A percentile compares a stretch with the other conserved stretches of the same genome.
Conservation (phyloP, 2,329 filamentous ascomycete species). For the Botrytis medusae region DNA sequence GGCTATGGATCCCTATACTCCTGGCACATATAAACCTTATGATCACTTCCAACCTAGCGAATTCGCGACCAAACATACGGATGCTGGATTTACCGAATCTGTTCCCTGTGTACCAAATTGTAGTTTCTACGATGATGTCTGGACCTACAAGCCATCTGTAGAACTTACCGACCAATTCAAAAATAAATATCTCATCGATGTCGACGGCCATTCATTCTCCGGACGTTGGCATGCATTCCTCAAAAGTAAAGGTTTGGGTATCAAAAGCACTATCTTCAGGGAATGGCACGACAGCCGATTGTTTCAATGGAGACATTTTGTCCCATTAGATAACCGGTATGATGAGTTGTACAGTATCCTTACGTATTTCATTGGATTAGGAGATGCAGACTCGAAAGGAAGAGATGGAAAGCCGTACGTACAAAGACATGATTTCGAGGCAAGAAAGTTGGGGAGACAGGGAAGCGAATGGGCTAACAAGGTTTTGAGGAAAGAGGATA, state of each 20-base stretch:
- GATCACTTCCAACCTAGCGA: constrained; percentile 45
- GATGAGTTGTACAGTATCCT: constrained; percentile 70
- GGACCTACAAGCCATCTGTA: constrained; percentile 52
- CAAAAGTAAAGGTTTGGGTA: constrained; percentile 65
- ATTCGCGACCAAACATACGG: constrained; percentile 38
- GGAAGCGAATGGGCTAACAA: constrained; percentile 71
- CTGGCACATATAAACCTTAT: constrained; percentile 44
- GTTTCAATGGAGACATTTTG: constrained; percentile 76
- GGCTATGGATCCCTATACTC: constrained; percentile 39
- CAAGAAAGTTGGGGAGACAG: constrained; percentile 61
- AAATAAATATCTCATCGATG: constrained; percentile 70
- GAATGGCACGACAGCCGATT: constrained; percentile 80
- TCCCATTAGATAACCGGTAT: constrained; percentile 75
- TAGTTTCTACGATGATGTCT: constrained; percentile 49
- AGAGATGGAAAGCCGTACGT: constrained; percentile 46
- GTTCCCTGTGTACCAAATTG: constrained; percentile 48
- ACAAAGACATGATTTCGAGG: constrained; percentile 52
- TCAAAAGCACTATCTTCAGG: constrained; percentile 75
- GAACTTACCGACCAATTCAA: constrained; percentile 57
- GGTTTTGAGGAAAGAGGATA: constrained; percentile 68
- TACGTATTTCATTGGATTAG: constrained; percentile 71
- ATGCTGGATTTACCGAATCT: constrained; percentile 42
- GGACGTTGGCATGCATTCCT: constrained; percentile 70
- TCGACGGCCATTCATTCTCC: constrained; percentile 73
- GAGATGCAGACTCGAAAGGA: constrained; percentile 49